Percentiles rank a stretch among this genome's conserved stretches.
Evolutionary conservation across 1,139 yeast genomes (phyloP).

Genomic region (Debaryomyces fabryi): DNA sequence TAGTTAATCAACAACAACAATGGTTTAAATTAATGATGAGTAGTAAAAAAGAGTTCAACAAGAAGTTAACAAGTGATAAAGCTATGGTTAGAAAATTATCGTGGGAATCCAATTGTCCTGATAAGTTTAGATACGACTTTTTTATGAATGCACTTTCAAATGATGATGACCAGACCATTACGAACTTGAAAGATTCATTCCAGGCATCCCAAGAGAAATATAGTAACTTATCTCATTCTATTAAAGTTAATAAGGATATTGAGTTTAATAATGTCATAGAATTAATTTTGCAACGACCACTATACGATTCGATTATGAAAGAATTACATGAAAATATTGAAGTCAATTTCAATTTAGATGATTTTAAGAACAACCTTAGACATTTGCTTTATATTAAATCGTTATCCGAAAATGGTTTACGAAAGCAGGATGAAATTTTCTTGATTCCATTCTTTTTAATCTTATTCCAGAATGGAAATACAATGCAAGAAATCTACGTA

Average conservation of each 20-base stretch:
- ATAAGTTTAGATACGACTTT: slow-evolving; percentile 30
- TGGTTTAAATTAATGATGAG: slow-evolving; percentile 29
- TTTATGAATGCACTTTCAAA: slow-evolving; percentile 29
- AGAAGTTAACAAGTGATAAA: slow-evolving; percentile 33
- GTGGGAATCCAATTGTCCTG: slow-evolving; percentile 45
- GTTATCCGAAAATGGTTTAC: slow-evolving; percentile 39
- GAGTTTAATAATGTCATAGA: slow-evolving; percentile 37
- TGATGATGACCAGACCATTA: slow-evolving; percentile 20
- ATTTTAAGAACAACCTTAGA: slow-evolving; percentile 30
- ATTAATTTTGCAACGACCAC: slow-evolving; percentile 31
- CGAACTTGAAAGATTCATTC: slow-evolving; percentile 22
- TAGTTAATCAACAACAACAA: slow-evolving; percentile 24
- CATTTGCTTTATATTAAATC: slow-evolving; percentile 42
- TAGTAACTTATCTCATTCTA: slow-evolving; percentile 28
- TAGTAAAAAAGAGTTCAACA: slow-evolving; percentile 27
- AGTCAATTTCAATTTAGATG: slow-evolving; percentile 16
- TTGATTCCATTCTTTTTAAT: slow-evolving; percentile 42
- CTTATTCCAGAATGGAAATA: slow-evolving; percentile 28
- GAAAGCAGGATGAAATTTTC: slow-evolving; percentile 43
- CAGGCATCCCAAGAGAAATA: slow-evolving; percentile 25
- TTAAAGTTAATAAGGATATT: slow-evolving; percentile 33
- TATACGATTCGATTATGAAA: slow-evolving; percentile 29
- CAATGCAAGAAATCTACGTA: slow-evolving; percentile 31
- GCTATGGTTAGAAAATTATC: slow-evolving; percentile 34
- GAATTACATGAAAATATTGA: slow-evolving; percentile 17